Conservation (phyloP, 345 rosid genomes). For the Schrenkiella parvula region DNA sequence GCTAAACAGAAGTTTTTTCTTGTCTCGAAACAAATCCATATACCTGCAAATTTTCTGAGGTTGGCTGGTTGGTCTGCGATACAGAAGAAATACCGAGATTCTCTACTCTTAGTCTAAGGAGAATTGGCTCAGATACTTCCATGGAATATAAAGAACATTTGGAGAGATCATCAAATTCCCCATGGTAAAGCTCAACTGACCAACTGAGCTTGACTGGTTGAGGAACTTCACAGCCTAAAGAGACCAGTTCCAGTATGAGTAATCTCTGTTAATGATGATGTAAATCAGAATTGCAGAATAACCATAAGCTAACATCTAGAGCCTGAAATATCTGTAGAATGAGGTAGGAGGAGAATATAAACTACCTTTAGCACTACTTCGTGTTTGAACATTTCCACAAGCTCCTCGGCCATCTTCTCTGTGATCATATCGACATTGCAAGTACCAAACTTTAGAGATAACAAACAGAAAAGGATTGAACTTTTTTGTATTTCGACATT, state of each 20-base stretch:
- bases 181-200: conserved; percentile 70
- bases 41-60: conserved; percentile 62
- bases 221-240: conserved; percentile 44
- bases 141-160: conserved; percentile 46
- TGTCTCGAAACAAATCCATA: neutral
- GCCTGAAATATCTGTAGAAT: neutral
- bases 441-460: conserved; percentile 6
- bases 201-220: conserved; percentile 40
- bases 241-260: conserved; percentile 50
- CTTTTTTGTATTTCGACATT: too few species aligned
- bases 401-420: conserved; percentile 75
- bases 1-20: neutral
- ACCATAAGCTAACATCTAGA: neutral
- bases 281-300: neutral
- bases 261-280: conserved; percentile 47
- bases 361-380: conserved; percentile 85
- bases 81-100: conserved; percentile 29
- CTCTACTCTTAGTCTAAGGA: conserved; percentile 44
- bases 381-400: conserved; percentile 65
- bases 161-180: conserved; percentile 62
- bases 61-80: conserved; percentile 38
- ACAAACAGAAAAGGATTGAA: neutral
- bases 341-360: conserved; percentile 5
- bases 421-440: conserved; percentile 21
- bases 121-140: conserved; percentile 43